Evolutionary conservation across 2,329 filamentous ascomycete genomes (phyloP).

Genomic region (Penicillium polonicum): DNA sequence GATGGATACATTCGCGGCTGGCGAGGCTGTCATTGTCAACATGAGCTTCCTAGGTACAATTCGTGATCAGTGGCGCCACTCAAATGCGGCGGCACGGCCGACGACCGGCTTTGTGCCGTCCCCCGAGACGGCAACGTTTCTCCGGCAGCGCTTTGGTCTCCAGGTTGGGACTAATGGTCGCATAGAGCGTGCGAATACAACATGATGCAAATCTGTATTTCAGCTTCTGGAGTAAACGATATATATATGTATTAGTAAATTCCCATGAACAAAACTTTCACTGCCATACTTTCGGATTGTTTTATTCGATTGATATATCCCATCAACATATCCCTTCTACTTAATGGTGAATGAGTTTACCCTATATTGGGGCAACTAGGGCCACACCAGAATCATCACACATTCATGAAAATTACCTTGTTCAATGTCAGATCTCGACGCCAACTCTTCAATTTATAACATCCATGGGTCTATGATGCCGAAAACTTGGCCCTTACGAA

Average conservation of each 20-base stretch:
- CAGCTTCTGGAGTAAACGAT: background rate
- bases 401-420: background rate
- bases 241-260: background rate
- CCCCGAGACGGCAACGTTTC: slow-evolving; percentile 37
- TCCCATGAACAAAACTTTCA: background rate
- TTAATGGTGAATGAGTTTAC: background rate
- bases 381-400: background rate
- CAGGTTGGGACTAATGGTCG: slow-evolving; percentile 38
- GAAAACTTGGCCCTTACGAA: background rate
- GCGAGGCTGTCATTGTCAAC: slow-evolving; percentile 40
- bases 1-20: slow-evolving; percentile 39
- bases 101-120: slow-evolving; percentile 31
- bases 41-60: slow-evolving; percentile 38
- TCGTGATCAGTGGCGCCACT: slow-evolving; percentile 42
- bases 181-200: slow-evolving; percentile 29
- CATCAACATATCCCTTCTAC: background rate
- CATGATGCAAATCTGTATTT: slow-evolving; percentile 4
- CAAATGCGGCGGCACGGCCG: slow-evolving; percentile 21
- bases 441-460: background rate
- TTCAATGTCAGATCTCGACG: too few species aligned
- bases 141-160: slow-evolving; percentile 40
- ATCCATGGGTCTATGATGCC: background rate
- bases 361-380: background rate
- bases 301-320: background rate
- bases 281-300: background rate